Percentiles rank a stretch among this genome's conserved stretches.
phyloP scores from a whole-genome alignment of 2,329 filamentous ascomycete species.

The Verticillium nonalfalfae region DNA sequence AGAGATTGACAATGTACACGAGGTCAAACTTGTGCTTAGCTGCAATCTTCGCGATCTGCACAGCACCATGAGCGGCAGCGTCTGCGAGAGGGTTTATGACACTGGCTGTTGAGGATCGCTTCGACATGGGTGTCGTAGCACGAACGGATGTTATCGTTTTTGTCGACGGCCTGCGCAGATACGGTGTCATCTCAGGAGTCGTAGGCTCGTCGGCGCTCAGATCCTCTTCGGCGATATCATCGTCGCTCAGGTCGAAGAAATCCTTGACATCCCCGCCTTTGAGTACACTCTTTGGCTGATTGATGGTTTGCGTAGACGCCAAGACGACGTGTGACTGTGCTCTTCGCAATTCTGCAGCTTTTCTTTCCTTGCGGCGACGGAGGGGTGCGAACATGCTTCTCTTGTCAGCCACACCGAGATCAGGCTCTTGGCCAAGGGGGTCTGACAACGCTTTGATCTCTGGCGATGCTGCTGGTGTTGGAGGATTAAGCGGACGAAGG shows the following conservation, averaged over 20 bases:
- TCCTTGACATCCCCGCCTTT: constrained; percentile 17
- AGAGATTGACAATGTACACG: constrained; percentile 53
- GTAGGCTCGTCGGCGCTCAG: neutral
- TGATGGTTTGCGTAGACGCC: neutral
- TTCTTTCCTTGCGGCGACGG: constrained; percentile 9
- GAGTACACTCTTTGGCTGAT: constrained; percentile 13
- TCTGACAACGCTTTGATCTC: constrained; percentile 20
- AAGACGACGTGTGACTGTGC: constrained; percentile 22
- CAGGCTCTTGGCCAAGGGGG: constrained; percentile 15
- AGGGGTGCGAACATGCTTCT: constrained; percentile 5
- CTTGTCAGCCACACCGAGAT: constrained; percentile 6
- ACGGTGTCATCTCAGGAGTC: neutral
- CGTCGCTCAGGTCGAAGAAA: constrained; percentile 31
- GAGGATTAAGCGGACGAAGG: constrained; percentile 15
- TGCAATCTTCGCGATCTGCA: constrained; percentile 46
- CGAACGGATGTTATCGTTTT: neutral
- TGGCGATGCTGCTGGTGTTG: constrained; percentile 26
- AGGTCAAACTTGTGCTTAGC: constrained; percentile 50
- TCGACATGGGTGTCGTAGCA: neutral
- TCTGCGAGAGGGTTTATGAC: constrained; percentile 2
- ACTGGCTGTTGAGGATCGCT: constrained; percentile 6
- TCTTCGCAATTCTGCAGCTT: constrained; percentile 14
- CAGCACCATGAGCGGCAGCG: constrained; percentile 13
- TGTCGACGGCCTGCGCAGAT: neutral
- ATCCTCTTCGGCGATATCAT: constrained; percentile 47